Evolutionary conservation across 2,329 filamentous ascomycete species (phyloP), one percentile per base, ranked within the genome.

Genomic region (Zymoseptoria brevis): DNA sequence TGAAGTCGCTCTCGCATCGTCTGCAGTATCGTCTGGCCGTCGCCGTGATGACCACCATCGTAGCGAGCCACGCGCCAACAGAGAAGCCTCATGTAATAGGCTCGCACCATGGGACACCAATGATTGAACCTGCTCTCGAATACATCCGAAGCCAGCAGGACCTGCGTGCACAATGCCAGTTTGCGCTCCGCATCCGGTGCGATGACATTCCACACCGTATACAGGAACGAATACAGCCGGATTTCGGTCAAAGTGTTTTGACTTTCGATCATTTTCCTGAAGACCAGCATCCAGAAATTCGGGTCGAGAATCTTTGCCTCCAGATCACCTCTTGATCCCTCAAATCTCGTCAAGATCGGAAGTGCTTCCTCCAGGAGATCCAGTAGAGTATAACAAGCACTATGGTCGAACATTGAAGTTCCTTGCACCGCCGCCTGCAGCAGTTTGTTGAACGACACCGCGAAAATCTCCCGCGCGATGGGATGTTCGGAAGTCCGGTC

Each of bases 71-170:
- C 79, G 60, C 91, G 84, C 92, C 92, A 96, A 74, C 90, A 96
- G 21, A 96, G 75, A 54, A 96, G 77, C 53, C 92, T 89, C 83
- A 96, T 94, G 71, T 87, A 96, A 73, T 96, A 96, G 13, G 90
- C 88, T 61, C 92, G 84, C 21, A 96, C 90, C 92, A 96, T 96
- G 0, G 92, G 90, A 69, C 90, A 96, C 91, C 92, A 96, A 69
- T 96, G 90, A 69, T 88, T 93, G 75, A 96, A 96, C 62, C 90
- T 86, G 61, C 83, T 84, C 69, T 89, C 85, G 71, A 96, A 96
- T 1, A 87, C 82, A 24, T 86, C 80, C 57, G 88, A 86, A 6
- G 86, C 82, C 11, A 96, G 77, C 48, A 96, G 76, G 79, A 94
- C 92, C 21, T 85, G 83, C 26, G 88, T 68, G 70, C 89, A 95